A percentile compares a stretch with the other conserved stretches of the same genome.
phyloP scores from a whole-genome alignment of 2,329 filamentous ascomycete genomes.

The Beauveria scarabaeidicola region DNA sequence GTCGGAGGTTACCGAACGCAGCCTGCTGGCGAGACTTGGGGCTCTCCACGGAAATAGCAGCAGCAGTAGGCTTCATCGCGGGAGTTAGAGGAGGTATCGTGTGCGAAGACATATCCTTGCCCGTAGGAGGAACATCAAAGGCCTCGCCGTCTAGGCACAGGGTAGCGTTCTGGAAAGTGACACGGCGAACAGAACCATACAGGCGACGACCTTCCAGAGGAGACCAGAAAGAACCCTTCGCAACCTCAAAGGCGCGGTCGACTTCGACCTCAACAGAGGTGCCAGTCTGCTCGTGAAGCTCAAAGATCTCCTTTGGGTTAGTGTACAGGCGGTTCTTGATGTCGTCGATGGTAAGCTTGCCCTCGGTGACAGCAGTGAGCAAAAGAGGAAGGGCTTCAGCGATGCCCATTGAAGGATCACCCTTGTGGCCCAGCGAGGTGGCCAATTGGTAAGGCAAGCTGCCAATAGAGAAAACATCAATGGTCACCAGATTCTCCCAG shows the following conservation, averaged over 20 bases:
- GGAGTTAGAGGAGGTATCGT: constrained; percentile 48
- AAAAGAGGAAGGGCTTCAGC: constrained; percentile 65
- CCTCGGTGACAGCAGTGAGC: constrained; percentile 67
- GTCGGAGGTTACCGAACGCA: constrained; percentile 22
- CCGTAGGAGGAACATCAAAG: constrained; percentile 47
- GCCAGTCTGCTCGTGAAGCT: constrained; percentile 70
- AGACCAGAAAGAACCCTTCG: constrained; percentile 48
- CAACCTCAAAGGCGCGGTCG: constrained; percentile 58
- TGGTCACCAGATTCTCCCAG: constrained; percentile 63
- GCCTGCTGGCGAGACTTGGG: constrained; percentile 26
- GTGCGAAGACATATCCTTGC: constrained; percentile 70
- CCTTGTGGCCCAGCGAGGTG: constrained; percentile 41
- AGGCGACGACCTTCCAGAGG: constrained; percentile 63
- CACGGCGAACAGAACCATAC: constrained; percentile 62
- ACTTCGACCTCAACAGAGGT: constrained; percentile 68
- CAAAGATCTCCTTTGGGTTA: constrained; percentile 73
- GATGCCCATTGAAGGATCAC: constrained; percentile 57
- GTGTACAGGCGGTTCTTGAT: constrained; percentile 63
- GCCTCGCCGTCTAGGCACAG: constrained; percentile 63
- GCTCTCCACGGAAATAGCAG: constrained; percentile 29
- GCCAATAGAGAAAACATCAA: constrained; percentile 73
- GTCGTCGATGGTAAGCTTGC: constrained; percentile 64
- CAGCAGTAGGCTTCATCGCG: constrained; percentile 41
- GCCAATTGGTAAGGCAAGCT: constrained; percentile 72
- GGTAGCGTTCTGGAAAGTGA: constrained; percentile 66